Evolutionary conservation across 257 asterid genomes (phyloP).

Genomic region (Asclepias syriaca): DNA sequence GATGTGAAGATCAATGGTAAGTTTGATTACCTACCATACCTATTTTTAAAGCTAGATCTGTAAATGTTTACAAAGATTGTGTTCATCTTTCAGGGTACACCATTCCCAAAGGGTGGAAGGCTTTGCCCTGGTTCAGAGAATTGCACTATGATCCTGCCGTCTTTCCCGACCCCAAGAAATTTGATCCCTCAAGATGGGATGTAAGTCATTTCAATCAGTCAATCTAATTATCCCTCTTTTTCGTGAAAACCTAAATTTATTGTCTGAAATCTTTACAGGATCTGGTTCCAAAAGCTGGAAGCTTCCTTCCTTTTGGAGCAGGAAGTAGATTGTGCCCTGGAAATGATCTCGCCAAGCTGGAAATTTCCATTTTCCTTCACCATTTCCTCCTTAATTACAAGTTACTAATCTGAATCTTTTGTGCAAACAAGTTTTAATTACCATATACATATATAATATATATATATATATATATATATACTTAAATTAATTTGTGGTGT

Average conservation of each 20-base stretch:
- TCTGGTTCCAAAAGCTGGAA: conserved; percentile 64
- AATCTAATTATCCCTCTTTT: too few species aligned
- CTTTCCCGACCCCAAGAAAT: conserved; percentile 56
- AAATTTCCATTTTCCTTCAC: conserved; percentile 76
- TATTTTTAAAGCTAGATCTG: neutral
- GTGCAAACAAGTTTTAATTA: too few species aligned
- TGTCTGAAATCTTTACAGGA: conserved; percentile 28
- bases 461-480: too few species aligned
- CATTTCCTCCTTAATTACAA: conserved; percentile 60
- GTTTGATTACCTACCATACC: neutral
- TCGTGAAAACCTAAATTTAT: too few species aligned
- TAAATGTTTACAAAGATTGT: neutral
- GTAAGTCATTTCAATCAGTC: conserved; percentile 34
- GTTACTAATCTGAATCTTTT: conserved; percentile 35
- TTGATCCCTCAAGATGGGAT: conserved; percentile 89
- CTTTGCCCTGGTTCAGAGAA: conserved; percentile 66
- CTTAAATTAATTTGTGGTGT: neutral
- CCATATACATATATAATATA: too few species aligned
- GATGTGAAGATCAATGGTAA: conserved; percentile 61
- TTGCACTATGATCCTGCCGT: conserved; percentile 61
- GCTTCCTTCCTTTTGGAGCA: conserved; percentile 79
- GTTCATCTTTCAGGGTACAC: conserved; percentile 43
- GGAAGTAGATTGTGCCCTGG: conserved; percentile 92
- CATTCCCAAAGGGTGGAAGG: conserved; percentile 85
- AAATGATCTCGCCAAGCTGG: conserved; percentile 90